Evolutionary conservation across 257 asterid genomes (phyloP).

Genomic region (Solanum verrucosum): DNA sequence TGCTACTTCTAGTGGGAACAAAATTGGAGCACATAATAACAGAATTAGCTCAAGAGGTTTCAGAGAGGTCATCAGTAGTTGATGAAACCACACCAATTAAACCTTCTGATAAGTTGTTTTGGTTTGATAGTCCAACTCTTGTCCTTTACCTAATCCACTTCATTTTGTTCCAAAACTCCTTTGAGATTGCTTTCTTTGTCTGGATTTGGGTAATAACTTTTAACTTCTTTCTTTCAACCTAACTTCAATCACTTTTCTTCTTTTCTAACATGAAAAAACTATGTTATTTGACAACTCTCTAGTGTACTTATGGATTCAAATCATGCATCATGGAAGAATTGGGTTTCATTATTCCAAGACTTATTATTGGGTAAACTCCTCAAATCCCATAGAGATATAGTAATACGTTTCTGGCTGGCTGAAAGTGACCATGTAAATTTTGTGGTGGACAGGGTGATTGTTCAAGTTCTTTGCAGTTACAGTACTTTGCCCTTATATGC

Average conservation of each 20-base stretch:
- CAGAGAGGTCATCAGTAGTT: constrained; percentile 13
- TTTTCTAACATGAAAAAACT: not conserved
- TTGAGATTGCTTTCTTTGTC: constrained; percentile 79
- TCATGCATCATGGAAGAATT: constrained; percentile 90
- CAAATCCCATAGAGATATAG: not conserved
- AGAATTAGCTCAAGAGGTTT: constrained; percentile 51
- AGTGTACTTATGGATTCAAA: constrained; percentile 68
- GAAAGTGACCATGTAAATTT: not conserved
- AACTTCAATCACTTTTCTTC: not conserved
- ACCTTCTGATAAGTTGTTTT: constrained; percentile 74
- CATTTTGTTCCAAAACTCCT: constrained; percentile 85
- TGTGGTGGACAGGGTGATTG: constrained; percentile 29
- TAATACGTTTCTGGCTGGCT: not conserved
- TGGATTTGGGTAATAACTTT: constrained; percentile 77
- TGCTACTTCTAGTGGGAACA: constrained; percentile 70
- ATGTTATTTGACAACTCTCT: not conserved
- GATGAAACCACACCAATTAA: constrained; percentile 26
- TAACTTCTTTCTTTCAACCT: not conserved
- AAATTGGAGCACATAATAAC: constrained; percentile 83
- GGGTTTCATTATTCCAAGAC: constrained; percentile 54
- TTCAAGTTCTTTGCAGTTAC: constrained; percentile 51
- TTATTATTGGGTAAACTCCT: constrained; percentile 52
- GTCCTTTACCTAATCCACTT: constrained; percentile 84
- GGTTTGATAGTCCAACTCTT: constrained; percentile 59
- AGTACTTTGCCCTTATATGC: constrained; percentile 56